These are phyloP conservation scores for Coccomyxa subellipsoidea DNA, from an alignment of 163 green algal genomes.

Conservation along the genomic window DNA sequence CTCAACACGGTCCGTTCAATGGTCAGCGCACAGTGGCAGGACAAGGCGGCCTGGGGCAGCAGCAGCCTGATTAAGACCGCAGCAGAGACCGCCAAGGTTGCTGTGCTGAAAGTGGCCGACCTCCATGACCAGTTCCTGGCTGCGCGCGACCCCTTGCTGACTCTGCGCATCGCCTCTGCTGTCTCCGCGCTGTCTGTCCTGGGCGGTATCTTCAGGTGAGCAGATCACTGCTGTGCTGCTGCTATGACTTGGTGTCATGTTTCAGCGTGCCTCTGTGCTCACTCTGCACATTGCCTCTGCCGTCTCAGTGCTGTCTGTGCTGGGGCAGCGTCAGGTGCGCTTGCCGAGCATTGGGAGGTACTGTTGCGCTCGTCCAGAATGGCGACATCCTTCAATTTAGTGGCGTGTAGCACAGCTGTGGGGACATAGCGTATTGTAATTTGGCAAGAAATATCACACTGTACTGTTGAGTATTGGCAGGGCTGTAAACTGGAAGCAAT, in stretches of 20 bases:
- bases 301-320: slow-evolving; percentile 28
- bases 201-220: slow-evolving; percentile 24
- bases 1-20: slow-evolving; percentile 33
- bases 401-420: too few species aligned
- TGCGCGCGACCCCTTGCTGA: slow-evolving; percentile 19
- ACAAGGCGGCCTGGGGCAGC: slow-evolving; percentile 11
- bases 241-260: too few species aligned
- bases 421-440: too few species aligned
- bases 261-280: slow-evolving; percentile 20
- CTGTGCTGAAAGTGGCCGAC: slow-evolving; percentile 9
- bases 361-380: too few species aligned
- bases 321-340: slow-evolving; percentile 23
- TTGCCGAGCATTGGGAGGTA: too few species aligned
- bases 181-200: slow-evolving; percentile 31
- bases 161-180: slow-evolving; percentile 12
- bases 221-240: neutral
- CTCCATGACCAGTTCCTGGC: slow-evolving; percentile 30
- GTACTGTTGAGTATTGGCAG: too few species aligned
- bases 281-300: slow-evolving; percentile 11
- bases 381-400: too few species aligned
- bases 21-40: slow-evolving; percentile 21
- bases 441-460: too few species aligned
- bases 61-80: neutral
- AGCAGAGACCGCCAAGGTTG: neutral
- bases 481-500: too few species aligned